Evolutionary conservation across 768 basidiomycete species (phyloP), one percentile per base, ranked within the genome.

Genomic region (Leccinum barrowsii): DNA sequence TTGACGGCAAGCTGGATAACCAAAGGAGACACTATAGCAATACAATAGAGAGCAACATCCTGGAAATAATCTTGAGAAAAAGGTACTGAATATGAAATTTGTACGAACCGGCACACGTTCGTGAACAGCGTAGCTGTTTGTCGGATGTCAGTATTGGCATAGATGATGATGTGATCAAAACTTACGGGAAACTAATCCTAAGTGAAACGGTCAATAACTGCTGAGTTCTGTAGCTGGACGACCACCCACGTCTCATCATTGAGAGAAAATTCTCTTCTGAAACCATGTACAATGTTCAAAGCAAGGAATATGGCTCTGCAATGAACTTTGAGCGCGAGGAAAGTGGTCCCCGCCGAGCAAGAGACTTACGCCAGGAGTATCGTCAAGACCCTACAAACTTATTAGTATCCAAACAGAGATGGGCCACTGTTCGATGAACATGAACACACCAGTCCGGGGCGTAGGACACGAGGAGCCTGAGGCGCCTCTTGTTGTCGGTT

Each of bases 201-300:
- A 21, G 32, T 26, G 13, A 5, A 57, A n/a, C 57, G 50, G 48
- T 54, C 53, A 54, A 59, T 68, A 67, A 61, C 61, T 57, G 30
- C 32, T 2, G 28, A 13, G 13, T 5, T 15, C 46, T 32, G 50
- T 15, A 49, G 22, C 47, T 35, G 6, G 30, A 35, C 34, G 13
- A 11, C 50, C 52, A 50, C 58, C 40, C 77, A 92, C 86, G 90
- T 83, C 19, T 83, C 84, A 74, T 96, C 93, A 44, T 78, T 73
- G 22, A 94, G 74, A 1, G 90, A 92, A 72, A 96, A 96, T 42
- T 82, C 78, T 58, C 94, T 76, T 69, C 85, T 79, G 74, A 85
- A 94, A 7, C 90, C 90, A 53, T 84, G 75, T 10, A 92, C 74
- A n/a, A 74, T 70, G 65, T 90, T 78, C 17, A 92, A 73, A 11